phyloP scores from a whole-genome alignment of 1,284 basidiomycete species.

The Microbotryum violaceum region DNA sequence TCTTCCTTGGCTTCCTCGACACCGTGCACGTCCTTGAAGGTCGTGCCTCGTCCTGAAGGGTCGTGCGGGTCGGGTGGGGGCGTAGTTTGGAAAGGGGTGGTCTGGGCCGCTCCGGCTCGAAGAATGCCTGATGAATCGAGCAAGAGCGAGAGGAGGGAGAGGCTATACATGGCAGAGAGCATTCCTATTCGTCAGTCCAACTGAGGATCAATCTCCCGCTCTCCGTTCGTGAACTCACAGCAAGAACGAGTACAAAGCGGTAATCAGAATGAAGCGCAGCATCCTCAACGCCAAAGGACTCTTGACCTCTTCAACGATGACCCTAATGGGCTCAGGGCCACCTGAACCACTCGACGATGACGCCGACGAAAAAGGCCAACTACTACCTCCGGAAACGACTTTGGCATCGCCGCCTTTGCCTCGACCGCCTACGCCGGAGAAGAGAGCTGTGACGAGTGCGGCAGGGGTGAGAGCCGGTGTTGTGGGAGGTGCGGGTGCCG shows the following conservation, averaged over 20 bases:
- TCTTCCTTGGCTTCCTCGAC: slow-evolving; percentile 91
- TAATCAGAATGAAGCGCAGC: slow-evolving; percentile 51
- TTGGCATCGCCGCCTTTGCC: slow-evolving; percentile 50
- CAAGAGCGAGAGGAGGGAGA: slow-evolving; percentile 76
- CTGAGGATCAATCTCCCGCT: not conserved
- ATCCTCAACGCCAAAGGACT: slow-evolving; percentile 43
- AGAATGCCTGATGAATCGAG: slow-evolving; percentile 86
- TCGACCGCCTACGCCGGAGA: slow-evolving; percentile 15
- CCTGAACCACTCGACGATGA: not conserved
- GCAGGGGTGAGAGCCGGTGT: slow-evolving; percentile 13
- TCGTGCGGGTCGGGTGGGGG: slow-evolving; percentile 61
- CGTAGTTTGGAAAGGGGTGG: slow-evolving; percentile 65
- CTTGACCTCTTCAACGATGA: slow-evolving; percentile 70
- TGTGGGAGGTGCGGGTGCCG: slow-evolving; percentile 1
- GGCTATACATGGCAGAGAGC: slow-evolving; percentile 48
- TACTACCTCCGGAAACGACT: slow-evolving; percentile 48
- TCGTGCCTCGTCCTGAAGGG: slow-evolving; percentile 39
- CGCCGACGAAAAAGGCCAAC: slow-evolving; percentile 4
- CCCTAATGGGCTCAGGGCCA: slow-evolving; percentile 56
- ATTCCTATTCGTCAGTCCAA: slow-evolving; percentile 1
- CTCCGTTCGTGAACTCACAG: slow-evolving; percentile 42
- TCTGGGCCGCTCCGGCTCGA: slow-evolving; percentile 65
- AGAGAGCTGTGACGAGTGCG: slow-evolving; percentile 26
- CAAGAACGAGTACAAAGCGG: slow-evolving; percentile 31
- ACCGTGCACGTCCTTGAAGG: slow-evolving; percentile 86